These are phyloP conservation scores for Botrytis elliptica DNA, from an alignment of 2,329 filamentous ascomycete genomes.

Conservation along the genomic window DNA sequence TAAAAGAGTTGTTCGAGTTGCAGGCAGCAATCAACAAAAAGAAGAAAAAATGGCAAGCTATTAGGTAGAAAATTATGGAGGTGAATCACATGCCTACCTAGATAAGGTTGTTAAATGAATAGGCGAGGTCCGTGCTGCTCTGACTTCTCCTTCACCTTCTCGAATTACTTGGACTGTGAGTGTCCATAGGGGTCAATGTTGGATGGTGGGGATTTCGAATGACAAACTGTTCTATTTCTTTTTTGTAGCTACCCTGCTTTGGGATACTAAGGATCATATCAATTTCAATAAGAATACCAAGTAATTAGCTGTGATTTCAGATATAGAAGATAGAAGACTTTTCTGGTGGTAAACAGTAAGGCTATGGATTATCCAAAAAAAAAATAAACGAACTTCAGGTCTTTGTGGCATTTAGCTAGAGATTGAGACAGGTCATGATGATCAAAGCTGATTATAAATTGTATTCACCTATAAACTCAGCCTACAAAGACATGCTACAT, in stretches of 20 bases:
- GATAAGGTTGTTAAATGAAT: not conserved
- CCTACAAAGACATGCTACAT: no score
- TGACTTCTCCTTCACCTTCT: conserved; percentile 4
- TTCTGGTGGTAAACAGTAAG: not conserved
- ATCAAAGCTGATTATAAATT: not conserved
- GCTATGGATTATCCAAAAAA: not conserved
- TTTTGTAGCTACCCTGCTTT: not conserved
- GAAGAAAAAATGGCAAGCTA: not conserved
- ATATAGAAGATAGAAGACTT: not conserved
- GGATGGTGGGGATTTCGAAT: not conserved
- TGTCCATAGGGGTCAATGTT: not conserved
- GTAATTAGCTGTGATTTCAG: not conserved
- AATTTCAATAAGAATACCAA: not conserved
- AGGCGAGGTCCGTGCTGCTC: not conserved
- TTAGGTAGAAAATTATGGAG: not conserved
- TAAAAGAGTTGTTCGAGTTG: not conserved
- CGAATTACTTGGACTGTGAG: not conserved
- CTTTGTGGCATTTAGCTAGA: not conserved
- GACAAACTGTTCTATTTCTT: not conserved
- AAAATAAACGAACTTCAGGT: no score
- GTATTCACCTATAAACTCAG: not conserved
- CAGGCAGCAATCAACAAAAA: not conserved
- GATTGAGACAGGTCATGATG: not conserved
- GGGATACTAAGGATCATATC: no score
- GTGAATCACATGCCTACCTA: not conserved